Percentiles rank a stretch among this genome's conserved stretches.
Conservation (phyloP, 2,329 filamentous ascomycete species). For the Microascus cirrosus region DNA sequence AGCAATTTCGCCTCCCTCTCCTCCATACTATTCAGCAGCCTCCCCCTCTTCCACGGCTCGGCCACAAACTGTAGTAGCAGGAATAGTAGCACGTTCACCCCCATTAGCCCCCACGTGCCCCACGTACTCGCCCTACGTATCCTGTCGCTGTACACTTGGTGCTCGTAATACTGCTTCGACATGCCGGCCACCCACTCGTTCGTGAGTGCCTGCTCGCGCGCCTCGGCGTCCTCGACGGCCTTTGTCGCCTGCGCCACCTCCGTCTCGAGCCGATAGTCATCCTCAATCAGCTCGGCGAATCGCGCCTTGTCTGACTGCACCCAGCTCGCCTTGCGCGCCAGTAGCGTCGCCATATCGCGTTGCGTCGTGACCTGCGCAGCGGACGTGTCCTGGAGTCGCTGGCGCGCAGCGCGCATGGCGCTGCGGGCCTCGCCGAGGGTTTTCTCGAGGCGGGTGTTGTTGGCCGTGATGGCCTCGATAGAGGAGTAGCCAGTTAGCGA, state of each 20-base stretch:
- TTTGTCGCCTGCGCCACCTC: constrained; percentile 64
- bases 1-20: constrained; percentile 57
- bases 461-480: constrained; percentile 74
- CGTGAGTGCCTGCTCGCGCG: constrained; percentile 65
- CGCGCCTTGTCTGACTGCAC: constrained; percentile 77
- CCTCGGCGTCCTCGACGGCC: constrained; percentile 63
- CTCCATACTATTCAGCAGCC: constrained; percentile 74
- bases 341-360: constrained; percentile 86
- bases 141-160: constrained; percentile 98
- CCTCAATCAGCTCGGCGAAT: constrained; percentile 85
- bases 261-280: constrained; percentile 87
- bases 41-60: constrained; percentile 78
- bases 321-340: constrained; percentile 93
- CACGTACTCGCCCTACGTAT: constrained; percentile 94
- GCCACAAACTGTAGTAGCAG: constrained; percentile 78
- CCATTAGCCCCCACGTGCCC: constrained; percentile 98
- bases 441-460: constrained; percentile 59
- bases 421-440: constrained; percentile 48
- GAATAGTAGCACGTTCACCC: constrained; percentile 84
- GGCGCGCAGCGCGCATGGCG: constrained; percentile 60
- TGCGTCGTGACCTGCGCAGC: constrained; percentile 77
- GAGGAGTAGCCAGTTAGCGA: constrained; percentile 88
- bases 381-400: constrained; percentile 73
- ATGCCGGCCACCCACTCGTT: constrained; percentile 72
- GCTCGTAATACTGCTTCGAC: constrained; percentile 88